Conservation (phyloP, 495 filamentous ascomycete species). For the Aspergillus avenaceus region DNA sequence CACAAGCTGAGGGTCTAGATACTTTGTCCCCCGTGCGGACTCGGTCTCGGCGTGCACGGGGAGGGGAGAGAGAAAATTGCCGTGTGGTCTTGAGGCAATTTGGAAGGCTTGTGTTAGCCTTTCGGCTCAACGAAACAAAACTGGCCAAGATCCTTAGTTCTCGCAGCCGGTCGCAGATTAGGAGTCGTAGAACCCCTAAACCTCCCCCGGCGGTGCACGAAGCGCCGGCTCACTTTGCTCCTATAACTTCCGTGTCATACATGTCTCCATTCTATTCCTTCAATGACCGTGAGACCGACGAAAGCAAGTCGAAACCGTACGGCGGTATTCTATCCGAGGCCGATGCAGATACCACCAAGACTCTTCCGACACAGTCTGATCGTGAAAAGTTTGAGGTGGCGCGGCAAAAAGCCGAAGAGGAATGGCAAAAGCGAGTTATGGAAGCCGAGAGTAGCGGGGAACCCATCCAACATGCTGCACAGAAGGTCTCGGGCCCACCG, state of each 20-base stretch:
- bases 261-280: slow-evolving; percentile 78
- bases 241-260: slow-evolving; percentile 47
- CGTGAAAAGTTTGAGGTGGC: slow-evolving; percentile 83
- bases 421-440: slow-evolving; percentile 68
- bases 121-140: slow-evolving; percentile 57
- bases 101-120: slow-evolving; percentile 50
- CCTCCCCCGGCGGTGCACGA: slow-evolving; percentile 30
- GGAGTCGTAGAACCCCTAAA: slow-evolving; percentile 35
- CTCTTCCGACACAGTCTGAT: slow-evolving; percentile 73
- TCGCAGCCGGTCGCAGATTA: slow-evolving; percentile 28
- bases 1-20: slow-evolving; percentile 17
- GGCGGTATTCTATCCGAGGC: slow-evolving; percentile 86
- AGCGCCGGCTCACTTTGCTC: slow-evolving; percentile 42
- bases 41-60: slow-evolving; percentile 36
- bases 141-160: slow-evolving; percentile 54
- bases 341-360: slow-evolving; percentile 87
- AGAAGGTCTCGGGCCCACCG: slow-evolving; percentile 76
- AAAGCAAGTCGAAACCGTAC: slow-evolving; percentile 88
- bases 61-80: slow-evolving; percentile 29
- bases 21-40: slow-evolving; percentile 24
- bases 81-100: slow-evolving; percentile 32
- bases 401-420: slow-evolving; percentile 82
- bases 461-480: slow-evolving; percentile 41
- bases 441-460: slow-evolving; percentile 45
- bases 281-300: slow-evolving; percentile 81